Conservation (phyloP, 2,329 filamentous ascomycete genomes). For the Colletotrichum sansevieriae region DNA sequence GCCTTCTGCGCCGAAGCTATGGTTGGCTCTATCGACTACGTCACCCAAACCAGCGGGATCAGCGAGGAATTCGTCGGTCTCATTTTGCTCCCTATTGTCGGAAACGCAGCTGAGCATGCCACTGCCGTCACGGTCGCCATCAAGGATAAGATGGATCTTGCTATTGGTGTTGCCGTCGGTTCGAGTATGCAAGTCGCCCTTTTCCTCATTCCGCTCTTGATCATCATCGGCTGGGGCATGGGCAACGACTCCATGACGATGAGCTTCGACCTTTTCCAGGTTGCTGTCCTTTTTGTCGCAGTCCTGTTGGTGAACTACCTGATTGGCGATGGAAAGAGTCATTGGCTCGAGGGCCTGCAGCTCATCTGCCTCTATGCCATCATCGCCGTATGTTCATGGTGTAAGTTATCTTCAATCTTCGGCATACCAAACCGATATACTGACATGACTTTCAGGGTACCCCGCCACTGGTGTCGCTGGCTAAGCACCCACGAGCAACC, state of each 20-base stretch:
- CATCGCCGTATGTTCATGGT: slow-evolving; percentile 77
- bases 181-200: slow-evolving; percentile 86
- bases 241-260: slow-evolving; percentile 80
- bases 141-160: slow-evolving; percentile 89
- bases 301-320: slow-evolving; percentile 89
- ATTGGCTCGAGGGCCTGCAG: slow-evolving; percentile 84
- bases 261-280: slow-evolving; percentile 90
- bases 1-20: slow-evolving; percentile 86
- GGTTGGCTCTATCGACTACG: slow-evolving; percentile 78
- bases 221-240: slow-evolving; percentile 85
- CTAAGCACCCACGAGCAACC: background rate
- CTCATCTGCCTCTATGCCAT: slow-evolving; percentile 84
- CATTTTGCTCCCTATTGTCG: slow-evolving; percentile 85
- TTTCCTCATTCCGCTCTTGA: slow-evolving; percentile 81
- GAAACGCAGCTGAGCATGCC: slow-evolving; percentile 85
- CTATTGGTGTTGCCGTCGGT: slow-evolving; percentile 84
- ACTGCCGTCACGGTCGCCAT: slow-evolving; percentile 84
- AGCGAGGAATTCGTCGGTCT: slow-evolving; percentile 83
- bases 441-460: slow-evolving; percentile 16
- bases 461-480: slow-evolving; percentile 35
- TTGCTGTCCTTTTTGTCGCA: slow-evolving; percentile 86
- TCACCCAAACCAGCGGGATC: slow-evolving; percentile 71
- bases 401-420: slow-evolving; percentile 56
- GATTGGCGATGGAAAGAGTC: slow-evolving; percentile 84
- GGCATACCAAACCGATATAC: fast-evolving